These are phyloP conservation scores for Chrysopogon serrulatus DNA, from an alignment of 176 grass and related monocot genomes.

Conservation along the genomic window DNA sequence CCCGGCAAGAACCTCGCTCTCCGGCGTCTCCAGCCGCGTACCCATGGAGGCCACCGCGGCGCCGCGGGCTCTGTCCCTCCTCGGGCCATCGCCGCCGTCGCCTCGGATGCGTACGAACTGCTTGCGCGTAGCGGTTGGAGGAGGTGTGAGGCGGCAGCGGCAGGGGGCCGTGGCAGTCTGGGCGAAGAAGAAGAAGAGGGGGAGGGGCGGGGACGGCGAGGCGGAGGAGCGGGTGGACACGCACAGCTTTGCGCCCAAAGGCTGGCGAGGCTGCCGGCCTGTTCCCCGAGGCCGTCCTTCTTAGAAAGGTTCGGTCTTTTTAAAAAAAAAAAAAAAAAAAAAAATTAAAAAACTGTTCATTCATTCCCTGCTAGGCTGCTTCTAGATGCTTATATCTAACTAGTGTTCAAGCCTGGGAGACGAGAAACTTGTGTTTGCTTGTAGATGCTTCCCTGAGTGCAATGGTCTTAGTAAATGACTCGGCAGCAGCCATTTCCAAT, in stretches of 20 bases:
- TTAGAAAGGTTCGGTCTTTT: constrained; percentile 53
- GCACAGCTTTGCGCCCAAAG: constrained; percentile 60
- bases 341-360: too few relatives aligned
- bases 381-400: not conserved
- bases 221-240: constrained; percentile 30
- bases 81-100: not conserved
- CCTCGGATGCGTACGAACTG: not conserved
- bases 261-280: constrained; percentile 43
- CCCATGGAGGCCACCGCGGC: constrained; percentile 31
- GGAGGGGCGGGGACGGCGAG: constrained; percentile 8
- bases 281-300: constrained; percentile 81
- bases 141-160: not conserved
- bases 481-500: not conserved
- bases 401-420: not conserved
- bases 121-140: not conserved
- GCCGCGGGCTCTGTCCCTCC: constrained; percentile 23
- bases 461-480: not conserved
- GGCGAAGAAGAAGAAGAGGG: constrained; percentile 52
- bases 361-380: not conserved
- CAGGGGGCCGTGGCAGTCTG: constrained; percentile 8
- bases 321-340: too few relatives aligned
- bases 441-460: not conserved
- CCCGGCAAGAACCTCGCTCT: constrained; percentile 21
- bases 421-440: not conserved
- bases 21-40: not conserved